Base-by-base conservation (phyloP, 371 early-diverging fungal species). In the Parasitella parasitica region DNA sequence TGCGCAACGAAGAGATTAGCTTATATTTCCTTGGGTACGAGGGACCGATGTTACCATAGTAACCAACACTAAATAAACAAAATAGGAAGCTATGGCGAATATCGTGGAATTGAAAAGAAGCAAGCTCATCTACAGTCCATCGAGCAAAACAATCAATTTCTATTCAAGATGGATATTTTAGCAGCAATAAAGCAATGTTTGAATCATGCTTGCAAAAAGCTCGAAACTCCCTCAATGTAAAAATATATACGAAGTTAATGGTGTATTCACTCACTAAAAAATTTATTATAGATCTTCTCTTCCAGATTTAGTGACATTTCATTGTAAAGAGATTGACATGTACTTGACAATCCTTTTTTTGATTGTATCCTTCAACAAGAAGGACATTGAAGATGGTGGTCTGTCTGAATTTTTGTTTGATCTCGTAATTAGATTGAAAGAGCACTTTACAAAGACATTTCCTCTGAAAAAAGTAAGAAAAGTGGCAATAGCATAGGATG, bases 391-490 rank as follows among this genome's bases (percentile, higher is more conserved):
- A 11, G 71, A 66, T 51, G 48, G 35, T 6, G 32, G 32, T 0
- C 37, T 90, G 59, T 63, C 84, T 0, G 86, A 83, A 26, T 86
- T 81, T 36, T 65, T 92, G 16, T 90, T 55, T 65, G 83, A 81
- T 12, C 66, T 89, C 16, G 77, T 92, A 8, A 78, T 88, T 12
- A 82, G 86, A 43, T 67, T 92, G 18, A 87, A 85, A 22, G 91
- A 90, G 52, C 87, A 87, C 36, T 87, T 89, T 66, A 71, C 86
- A 26, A 89, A 89, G 66, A 76, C 85, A 57, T 92, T 89, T 74
- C 94, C 92, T 0, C 86, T 91, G 7, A 92, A 91, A 66, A 91
- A 93, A 86, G 92, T 89, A 72, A 16, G n/a, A 43, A 13, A n/a
- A 30, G 38, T n/a, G 16, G n/a, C 38, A 9, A 34, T 34, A 37